Base-by-base conservation (phyloP, 306 rosid genomes). In the Quercus alba region DNA sequence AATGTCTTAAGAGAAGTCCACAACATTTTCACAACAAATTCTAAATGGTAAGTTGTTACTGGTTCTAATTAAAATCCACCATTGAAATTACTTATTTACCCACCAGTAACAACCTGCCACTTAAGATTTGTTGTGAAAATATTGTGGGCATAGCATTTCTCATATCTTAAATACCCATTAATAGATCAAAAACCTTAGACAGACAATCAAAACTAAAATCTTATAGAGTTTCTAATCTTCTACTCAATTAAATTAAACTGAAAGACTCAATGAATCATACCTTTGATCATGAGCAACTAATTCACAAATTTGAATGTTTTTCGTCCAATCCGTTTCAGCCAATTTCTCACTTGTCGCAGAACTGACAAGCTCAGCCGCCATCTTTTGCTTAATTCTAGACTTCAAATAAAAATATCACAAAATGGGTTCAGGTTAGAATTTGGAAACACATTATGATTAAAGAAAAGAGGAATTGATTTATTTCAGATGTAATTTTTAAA, bases 361-460 rank as follows among this genome's bases (percentile, higher is more conserved):
- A 75, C 89, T 88, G 52, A 94, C 97, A 76, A 92, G 92, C 81
- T 92, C 97, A 56, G 94, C 78, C n/a, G 97, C 99, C 99, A 94
- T 94, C 85, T 70, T 83, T 41, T 75, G 73, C 72, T 26, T 33
- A 72, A 30, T 44, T 77, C 78, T 72, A 63, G 66, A 73, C 78
- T 79, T 74, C 38, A 30, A 31, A 79, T 82, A 82, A 69, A 56
- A 78, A 77, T 67, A 30, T 58, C 44, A 77, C 72, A 68, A 33
- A 30, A 35, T 18, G 6, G 9, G 72, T 33, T 68, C 5, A 68
- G 26, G 20, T 35, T 66, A 58, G 75, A 75, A 57, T 19, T 35
- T 66, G 59, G 75, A 75, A 57, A 80, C 25, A 61, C 51, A 69
- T 73, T 49, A 71, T 5, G 4, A 31, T 52, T 41, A 72, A 28